Evolutionary conservation across 2,329 filamentous ascomycete genomes (phyloP), one percentile per base, ranked within the genome.

Genomic region (Magnaporthiopsis poae): DNA sequence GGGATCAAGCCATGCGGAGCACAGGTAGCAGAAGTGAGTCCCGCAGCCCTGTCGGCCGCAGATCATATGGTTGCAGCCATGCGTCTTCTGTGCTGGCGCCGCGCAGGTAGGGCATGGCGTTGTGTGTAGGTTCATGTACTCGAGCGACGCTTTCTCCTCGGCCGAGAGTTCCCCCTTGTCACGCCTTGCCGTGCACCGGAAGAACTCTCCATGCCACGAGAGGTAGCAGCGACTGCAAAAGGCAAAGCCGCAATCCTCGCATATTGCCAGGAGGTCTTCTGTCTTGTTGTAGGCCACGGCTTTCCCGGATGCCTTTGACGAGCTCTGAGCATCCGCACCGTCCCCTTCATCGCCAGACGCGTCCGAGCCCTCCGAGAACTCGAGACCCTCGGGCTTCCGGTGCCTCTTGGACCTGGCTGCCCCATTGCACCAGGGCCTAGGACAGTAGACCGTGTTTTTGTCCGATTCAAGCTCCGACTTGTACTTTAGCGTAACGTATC

Each of bases 61-160:
- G 64, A 89, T 90, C 92, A 98, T 98, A 77, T 97, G 93, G 77
- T 97, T 97, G 81, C 95, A 99, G 59, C 95, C 95, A 73, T 91
- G 88, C 1, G 90, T 91, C 81, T 99, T 99, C 75, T 96, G 91
- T 29, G 89, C 89, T 0, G 91, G 91, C 0, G 90, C 88, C 36
- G 83, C 86, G 78, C 95, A 99, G 4, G 92, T 94, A 13, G 95
- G 93, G 74, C 95, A 99, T 1, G 90, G 88, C 13, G 92, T 92
- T 0, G 93, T 96, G 78, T 96, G 88, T 69, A 86, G 78, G 63
- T 86, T 82, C 71, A 99, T 82, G 74, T 96, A 99, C 67, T 95
- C 90, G 69, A 95, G 82, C 2, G 91, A 92, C 0, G 92, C 92
- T 73, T 91, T 88, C 71, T 97, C 93, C 75, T 96, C 93, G 68